phyloP scores from a whole-genome alignment of 805 yeast species.

The Suhomyces kilbournensis region DNA sequence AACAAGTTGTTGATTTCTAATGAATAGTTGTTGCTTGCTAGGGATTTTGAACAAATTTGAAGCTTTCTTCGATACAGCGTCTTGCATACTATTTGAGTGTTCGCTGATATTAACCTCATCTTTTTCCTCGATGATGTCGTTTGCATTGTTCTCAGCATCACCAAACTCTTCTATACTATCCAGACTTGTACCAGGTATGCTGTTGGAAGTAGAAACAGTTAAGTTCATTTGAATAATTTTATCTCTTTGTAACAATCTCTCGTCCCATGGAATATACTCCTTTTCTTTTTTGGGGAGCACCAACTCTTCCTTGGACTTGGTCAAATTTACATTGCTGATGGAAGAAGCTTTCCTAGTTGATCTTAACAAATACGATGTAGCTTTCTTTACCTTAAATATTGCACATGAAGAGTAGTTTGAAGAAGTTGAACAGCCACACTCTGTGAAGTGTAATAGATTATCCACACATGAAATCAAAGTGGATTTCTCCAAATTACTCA shows the following conservation, averaged over 20 bases:
- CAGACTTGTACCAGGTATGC: slow-evolving; percentile 7
- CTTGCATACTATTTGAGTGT: neutral
- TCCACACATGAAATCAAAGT: slow-evolving; percentile 60
- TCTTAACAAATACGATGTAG: slow-evolving; percentile 56
- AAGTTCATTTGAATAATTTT: slow-evolving; percentile 20
- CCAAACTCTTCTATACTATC: slow-evolving; percentile 7
- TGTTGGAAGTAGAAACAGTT: slow-evolving; percentile 17
- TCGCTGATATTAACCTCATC: neutral
- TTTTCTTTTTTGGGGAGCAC: slow-evolving; percentile 28
- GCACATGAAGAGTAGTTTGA: slow-evolving; percentile 48
- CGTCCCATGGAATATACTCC: slow-evolving; percentile 37
- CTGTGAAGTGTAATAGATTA: slow-evolving; percentile 56
- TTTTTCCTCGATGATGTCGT: slow-evolving; percentile 3
- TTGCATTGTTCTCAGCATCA: neutral
- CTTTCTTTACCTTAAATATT: slow-evolving; percentile 58
- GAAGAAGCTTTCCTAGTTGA: slow-evolving; percentile 52
- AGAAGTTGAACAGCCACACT: slow-evolving; percentile 57
- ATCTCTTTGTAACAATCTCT: slow-evolving; percentile 31
- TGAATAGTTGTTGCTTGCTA: slow-evolving; percentile 21
- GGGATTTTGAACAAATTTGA: slow-evolving; percentile 20
- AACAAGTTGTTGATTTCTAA: slow-evolving; percentile 15
- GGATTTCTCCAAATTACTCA: slow-evolving; percentile 52
- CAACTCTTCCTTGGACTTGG: slow-evolving; percentile 39
- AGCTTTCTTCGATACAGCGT: slow-evolving; percentile 5
- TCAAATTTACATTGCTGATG: slow-evolving; percentile 32